These are phyloP conservation scores for Gyromitra esculenta DNA, from an alignment of 2,329 filamentous ascomycete genomes.

Conservation along the genomic window DNA sequence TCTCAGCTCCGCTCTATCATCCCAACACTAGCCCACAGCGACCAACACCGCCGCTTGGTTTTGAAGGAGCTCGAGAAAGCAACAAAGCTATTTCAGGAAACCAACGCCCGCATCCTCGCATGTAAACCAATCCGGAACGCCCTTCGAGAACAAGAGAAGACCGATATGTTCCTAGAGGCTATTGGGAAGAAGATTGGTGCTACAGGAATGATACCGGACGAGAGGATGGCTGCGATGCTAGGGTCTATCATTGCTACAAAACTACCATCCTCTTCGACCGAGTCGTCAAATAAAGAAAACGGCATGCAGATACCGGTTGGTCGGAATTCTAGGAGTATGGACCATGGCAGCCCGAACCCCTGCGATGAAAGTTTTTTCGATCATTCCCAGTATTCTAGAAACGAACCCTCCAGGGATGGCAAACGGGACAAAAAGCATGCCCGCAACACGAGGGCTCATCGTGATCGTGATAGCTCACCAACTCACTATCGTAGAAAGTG, in stretches of 20 bases:
- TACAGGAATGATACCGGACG: not conserved
- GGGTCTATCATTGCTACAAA: slow-evolving; percentile 17
- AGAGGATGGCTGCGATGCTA: slow-evolving; percentile 3
- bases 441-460: slow-evolving; percentile 7
- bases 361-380: slow-evolving; percentile 22
- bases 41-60: slow-evolving; percentile 20
- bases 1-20: slow-evolving; percentile 10
- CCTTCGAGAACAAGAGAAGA: slow-evolving; percentile 33
- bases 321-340: not conserved
- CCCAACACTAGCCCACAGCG: slow-evolving; percentile 23
- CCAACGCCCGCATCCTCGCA: slow-evolving; percentile 8
- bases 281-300: slow-evolving; percentile 5
- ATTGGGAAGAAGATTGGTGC: slow-evolving; percentile 20
- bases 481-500: not conserved
- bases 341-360: not conserved
- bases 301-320: not conserved
- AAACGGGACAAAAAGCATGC: not conserved
- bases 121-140: slow-evolving; percentile 34
- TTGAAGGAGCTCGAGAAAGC: slow-evolving; percentile 32
- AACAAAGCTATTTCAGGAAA: slow-evolving; percentile 30
- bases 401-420: not conserved
- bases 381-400: not conserved
- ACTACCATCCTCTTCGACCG: not conserved
- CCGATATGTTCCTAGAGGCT: slow-evolving; percentile 22
- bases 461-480: not conserved